These are phyloP conservation scores for Phycomyces nitens DNA, from an alignment of 192 early-diverging fungal genomes.

Conservation along the genomic window DNA sequence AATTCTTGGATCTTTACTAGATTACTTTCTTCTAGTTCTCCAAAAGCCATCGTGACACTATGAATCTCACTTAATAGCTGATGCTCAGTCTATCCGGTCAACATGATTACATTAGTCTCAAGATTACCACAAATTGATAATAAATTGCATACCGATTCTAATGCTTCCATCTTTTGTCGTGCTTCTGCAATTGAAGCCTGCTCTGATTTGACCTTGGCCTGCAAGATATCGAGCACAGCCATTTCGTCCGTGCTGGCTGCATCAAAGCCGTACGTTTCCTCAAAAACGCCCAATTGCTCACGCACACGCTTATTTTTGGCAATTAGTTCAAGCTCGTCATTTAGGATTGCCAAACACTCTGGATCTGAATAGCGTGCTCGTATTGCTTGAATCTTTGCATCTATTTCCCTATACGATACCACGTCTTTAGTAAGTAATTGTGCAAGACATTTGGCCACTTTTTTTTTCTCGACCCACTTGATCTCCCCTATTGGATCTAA, in stretches of 20 bases:
- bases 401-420: not conserved
- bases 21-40: slow-evolving; percentile 18
- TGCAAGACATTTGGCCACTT: not conserved
- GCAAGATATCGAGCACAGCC: slow-evolving; percentile 9
- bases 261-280: slow-evolving; percentile 16
- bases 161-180: slow-evolving; percentile 1
- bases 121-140: too few relatives aligned
- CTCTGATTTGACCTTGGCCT: slow-evolving; percentile 17
- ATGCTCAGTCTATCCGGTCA: slow-evolving; percentile 19
- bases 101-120: too few relatives aligned
- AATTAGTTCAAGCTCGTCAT: not conserved
- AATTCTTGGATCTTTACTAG: slow-evolving; percentile 15
- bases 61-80: slow-evolving; percentile 23
- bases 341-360: not conserved
- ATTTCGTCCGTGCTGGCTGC: slow-evolving; percentile 6
- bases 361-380: not conserved
- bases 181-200: not conserved
- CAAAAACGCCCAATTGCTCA: not conserved
- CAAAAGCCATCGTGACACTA: slow-evolving; percentile 9
- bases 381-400: slow-evolving; percentile 1
- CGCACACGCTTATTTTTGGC: not conserved
- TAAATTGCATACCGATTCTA: slow-evolving; percentile 9
- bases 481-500: not conserved
- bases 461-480: not conserved
- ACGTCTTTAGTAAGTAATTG: not conserved